Percentiles rank a stretch among this genome's conserved stretches.
phyloP scores from a whole-genome alignment of 2,329 filamentous ascomycete species.

The Fusarium albosuccineum region DNA sequence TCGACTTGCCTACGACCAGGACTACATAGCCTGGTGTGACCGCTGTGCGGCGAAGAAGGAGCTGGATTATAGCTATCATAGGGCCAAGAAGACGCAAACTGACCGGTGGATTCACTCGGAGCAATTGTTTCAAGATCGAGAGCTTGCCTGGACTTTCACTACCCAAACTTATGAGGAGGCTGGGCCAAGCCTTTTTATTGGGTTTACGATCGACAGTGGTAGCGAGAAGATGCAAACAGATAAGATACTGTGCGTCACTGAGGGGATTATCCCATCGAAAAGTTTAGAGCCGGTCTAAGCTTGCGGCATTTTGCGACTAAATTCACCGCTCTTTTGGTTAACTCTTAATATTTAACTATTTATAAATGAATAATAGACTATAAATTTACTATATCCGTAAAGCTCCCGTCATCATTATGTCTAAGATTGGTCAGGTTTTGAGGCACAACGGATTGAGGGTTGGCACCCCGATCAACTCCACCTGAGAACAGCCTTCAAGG shows the following conservation, averaged over 20 bases:
- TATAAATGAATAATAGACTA: no score
- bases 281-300: no score
- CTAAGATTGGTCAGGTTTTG: no score
- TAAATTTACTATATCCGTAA: no score
- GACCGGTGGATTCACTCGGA: slow-evolving; percentile 19
- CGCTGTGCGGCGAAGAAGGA: neutral
- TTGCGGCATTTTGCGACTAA: no score
- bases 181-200: slow-evolving; percentile 5
- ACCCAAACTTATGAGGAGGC: slow-evolving; percentile 1
- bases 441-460: no score
- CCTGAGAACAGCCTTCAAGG: neutral
- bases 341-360: no score
- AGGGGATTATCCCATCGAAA: no score
- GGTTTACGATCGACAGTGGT: neutral
- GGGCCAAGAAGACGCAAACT: slow-evolving; percentile 12
- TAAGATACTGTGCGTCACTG: no score
- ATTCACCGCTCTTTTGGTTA: no score
- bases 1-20: neutral
- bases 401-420: no score
- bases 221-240: no score
- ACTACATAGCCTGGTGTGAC: slow-evolving; percentile 9
- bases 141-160: slow-evolving; percentile 21
- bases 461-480: neutral
- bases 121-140: slow-evolving; percentile 3
- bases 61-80: slow-evolving; percentile 24